Base-by-base conservation (phyloP, 2,329 filamentous ascomycete species). In the Hirsutella minnesotensis region DNA sequence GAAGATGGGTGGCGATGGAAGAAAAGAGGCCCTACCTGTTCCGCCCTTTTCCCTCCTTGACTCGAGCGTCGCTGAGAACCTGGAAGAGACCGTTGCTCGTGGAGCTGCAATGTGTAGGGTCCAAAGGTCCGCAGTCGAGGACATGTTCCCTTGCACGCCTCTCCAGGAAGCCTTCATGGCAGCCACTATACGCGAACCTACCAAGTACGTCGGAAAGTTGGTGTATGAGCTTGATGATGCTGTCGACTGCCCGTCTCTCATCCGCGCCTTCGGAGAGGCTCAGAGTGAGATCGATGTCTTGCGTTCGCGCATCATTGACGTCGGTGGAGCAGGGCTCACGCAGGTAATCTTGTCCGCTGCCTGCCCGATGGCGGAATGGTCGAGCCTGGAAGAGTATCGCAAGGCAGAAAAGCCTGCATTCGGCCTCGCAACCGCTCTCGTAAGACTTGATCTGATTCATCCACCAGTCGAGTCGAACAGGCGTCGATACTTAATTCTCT, bases 101-200 rank as follows among this genome's bases (percentile, higher is more conserved):
- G 46, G 45, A 2, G 45, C 47, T 4, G 24, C 30, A 3, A 24
- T 48, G 8, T 54, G 52, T 19, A 40, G 39, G 3, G 40, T 51
- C 5, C 15, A 21, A 3, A 35, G 40, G 5, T 19, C 38, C 4
- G 33, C 37, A 9, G 40, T 54, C 15, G 33, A 47, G 13, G 52
- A 54, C 18, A 38, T 50, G 4, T 47, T 49, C 20, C 52, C 50
- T 4, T 50, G 48, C 33, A 51, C 52, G 8, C 46, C 52, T 2
- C 41, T 53, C 13, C 51, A 54, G 34, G 45, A 53, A 20, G 48
- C 46, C 10, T 41, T 52, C 18, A 37, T 53, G 20, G 44, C 49
- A 8, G 19, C 50, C 19, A 49, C 49, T 5, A 39, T 45, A 3
- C 45, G 44, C 34, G 22, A 40, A 2, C 29, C 42, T 3, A 46